Evolutionary conservation across 2,329 filamentous ascomycete genomes (phyloP).

Genomic region (Cladophialophora immunda): DNA sequence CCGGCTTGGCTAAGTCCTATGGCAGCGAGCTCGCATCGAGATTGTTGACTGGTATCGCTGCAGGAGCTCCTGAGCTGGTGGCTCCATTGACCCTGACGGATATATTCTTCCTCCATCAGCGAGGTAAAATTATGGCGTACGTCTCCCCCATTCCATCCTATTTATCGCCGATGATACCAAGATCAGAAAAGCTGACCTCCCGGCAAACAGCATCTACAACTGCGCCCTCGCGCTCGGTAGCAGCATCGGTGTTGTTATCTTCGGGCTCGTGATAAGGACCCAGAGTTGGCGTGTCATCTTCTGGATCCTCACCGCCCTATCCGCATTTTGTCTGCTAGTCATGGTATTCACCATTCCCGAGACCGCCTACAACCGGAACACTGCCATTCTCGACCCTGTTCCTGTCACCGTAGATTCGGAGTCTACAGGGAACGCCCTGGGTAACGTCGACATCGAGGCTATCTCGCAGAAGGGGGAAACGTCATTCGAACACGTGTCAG

Average conservation of each 20-base stretch:
- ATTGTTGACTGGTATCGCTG: slow-evolving; percentile 33
- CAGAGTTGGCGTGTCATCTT: too few relatives aligned
- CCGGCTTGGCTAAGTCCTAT: too few relatives aligned
- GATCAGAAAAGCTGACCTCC: too few relatives aligned
- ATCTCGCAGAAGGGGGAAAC: slow-evolving; percentile 6
- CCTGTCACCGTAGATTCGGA: too few relatives aligned
- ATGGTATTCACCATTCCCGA: slow-evolving; percentile 21
- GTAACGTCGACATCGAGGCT: too few relatives aligned
- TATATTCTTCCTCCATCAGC: slow-evolving; percentile 66
- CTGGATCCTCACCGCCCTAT: slow-evolving; percentile 14
- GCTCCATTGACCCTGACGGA: slow-evolving; percentile 64
- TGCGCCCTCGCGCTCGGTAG: slow-evolving; percentile 18
- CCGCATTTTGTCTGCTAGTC: too few relatives aligned
- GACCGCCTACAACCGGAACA: slow-evolving; percentile 12
- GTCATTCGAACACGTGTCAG: too few relatives aligned
- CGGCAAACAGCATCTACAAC: slow-evolving; percentile 17
- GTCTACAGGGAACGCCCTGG: too few relatives aligned
- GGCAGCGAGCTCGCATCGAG: too few relatives aligned
- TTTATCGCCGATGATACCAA: not conserved
- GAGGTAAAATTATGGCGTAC: slow-evolving; percentile 61
- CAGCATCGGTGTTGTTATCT: slow-evolving; percentile 9
- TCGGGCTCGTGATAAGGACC: slow-evolving; percentile 10
- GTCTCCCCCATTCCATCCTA: slow-evolving; percentile 38
- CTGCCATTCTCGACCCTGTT: too few relatives aligned
- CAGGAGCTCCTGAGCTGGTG: slow-evolving; percentile 61